Evolutionary conservation across 2,329 filamentous ascomycete species (phyloP).

Genomic region (Ophiostoma montium): DNA sequence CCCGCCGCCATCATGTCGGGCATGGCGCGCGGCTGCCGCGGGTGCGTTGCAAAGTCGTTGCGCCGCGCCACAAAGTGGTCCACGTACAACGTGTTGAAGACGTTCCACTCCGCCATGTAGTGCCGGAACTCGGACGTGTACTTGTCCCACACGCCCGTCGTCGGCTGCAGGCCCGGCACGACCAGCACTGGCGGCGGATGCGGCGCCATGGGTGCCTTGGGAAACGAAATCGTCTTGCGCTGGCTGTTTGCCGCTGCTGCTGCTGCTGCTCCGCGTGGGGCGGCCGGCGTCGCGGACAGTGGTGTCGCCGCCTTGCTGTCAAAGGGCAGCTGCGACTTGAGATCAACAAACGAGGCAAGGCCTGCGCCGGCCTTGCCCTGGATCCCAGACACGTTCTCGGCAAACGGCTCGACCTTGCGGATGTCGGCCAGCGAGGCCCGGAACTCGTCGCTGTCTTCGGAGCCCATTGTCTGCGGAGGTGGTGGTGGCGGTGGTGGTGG

Average conservation of each 20-base stretch:
- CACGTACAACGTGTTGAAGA: slow-evolving; percentile 38
- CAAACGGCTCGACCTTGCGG: slow-evolving; percentile 41
- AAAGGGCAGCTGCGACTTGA: slow-evolving; percentile 44
- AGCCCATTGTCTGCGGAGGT: slow-evolving; percentile 27
- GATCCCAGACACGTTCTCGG: slow-evolving; percentile 22
- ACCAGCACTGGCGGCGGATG: slow-evolving; percentile 29
- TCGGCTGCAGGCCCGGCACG: slow-evolving; percentile 30
- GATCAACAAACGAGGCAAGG: slow-evolving; percentile 38
- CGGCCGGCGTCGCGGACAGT: background rate
- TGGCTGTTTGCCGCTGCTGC: slow-evolving; percentile 1
- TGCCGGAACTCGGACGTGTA: slow-evolving; percentile 38
- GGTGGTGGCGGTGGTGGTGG: slow-evolving; percentile 12
- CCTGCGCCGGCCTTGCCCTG: slow-evolving; percentile 21
- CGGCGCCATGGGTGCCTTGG: slow-evolving; percentile 35
- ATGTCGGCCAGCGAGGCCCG: slow-evolving; percentile 39
- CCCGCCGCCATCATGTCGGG: slow-evolving; percentile 24
- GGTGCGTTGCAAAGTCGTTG: slow-evolving; percentile 21
- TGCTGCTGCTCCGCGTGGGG: too few species aligned
- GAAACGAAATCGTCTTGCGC: slow-evolving; percentile 27
- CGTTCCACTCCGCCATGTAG: slow-evolving; percentile 38
- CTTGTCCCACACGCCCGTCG: slow-evolving; percentile 29
- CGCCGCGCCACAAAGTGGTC: slow-evolving; percentile 42
- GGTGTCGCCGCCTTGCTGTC: slow-evolving; percentile 29
- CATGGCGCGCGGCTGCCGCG: slow-evolving; percentile 18
- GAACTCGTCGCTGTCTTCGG: slow-evolving; percentile 43